Evolutionary conservation across 805 yeast genomes (phyloP).

Genomic region (Candida vaughaniae): DNA sequence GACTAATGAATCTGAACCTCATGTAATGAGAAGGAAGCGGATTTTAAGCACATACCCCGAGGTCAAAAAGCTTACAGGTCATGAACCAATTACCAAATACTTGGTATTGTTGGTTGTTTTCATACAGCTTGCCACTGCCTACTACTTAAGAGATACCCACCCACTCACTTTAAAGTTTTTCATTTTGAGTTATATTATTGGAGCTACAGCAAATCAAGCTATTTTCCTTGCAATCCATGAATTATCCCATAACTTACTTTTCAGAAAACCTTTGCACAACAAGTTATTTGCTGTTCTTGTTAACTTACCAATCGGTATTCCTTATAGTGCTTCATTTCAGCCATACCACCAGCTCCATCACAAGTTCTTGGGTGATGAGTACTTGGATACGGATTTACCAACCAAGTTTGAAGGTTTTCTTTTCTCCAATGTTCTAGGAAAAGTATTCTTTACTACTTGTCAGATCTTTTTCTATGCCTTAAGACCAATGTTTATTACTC

Average conservation of each 20-base stretch:
- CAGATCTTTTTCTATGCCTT: conserved; percentile 88
- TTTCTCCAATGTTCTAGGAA: conserved; percentile 76
- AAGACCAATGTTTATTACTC: conserved; percentile 84
- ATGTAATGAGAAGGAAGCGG: conserved; percentile 66
- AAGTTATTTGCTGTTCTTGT: conserved; percentile 73
- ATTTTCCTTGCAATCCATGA: conserved; percentile 87
- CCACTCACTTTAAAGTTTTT: conserved; percentile 56
- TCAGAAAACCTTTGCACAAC: conserved; percentile 75
- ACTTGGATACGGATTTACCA: conserved; percentile 85
- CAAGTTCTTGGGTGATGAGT: conserved; percentile 82
- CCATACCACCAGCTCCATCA: conserved; percentile 93
- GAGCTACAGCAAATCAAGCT: conserved; percentile 86
- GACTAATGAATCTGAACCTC: conserved; percentile 84
- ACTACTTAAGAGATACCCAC: conserved; percentile 53
- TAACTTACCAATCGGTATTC: conserved; percentile 85
- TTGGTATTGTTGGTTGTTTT: conserved; percentile 63
- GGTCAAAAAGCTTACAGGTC: conserved; percentile 76
- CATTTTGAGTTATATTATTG: conserved; percentile 68
- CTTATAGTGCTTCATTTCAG: conserved; percentile 83
- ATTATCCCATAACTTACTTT: conserved; percentile 78
- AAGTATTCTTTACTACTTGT: conserved; percentile 86
- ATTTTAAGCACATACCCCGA: conserved; percentile 78
- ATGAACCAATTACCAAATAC: conserved; percentile 83
- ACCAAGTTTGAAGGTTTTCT: conserved; percentile 73
- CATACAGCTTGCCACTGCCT: conserved; percentile 68